phyloP scores from a whole-genome alignment of 768 basidiomycete genomes.

The Cyclocybe cylindracea region DNA sequence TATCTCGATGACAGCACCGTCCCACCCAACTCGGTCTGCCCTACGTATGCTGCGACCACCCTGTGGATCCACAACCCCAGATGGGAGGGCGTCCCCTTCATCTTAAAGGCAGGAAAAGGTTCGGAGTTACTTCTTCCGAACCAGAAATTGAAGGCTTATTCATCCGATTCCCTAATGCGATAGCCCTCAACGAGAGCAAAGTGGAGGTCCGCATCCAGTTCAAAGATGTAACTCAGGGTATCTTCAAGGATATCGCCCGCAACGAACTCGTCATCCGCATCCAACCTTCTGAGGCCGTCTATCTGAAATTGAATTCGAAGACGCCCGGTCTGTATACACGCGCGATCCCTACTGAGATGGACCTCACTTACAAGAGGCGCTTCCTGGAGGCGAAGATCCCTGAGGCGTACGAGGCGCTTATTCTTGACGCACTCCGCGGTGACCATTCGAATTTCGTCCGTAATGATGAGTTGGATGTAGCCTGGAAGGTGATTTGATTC shows the following conservation, averaged over 20 bases:
- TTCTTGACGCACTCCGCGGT: constrained; percentile 94
- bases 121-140: constrained; percentile 17
- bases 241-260: constrained; percentile 94
- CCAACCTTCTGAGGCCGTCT: constrained; percentile 94
- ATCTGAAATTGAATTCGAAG: constrained; percentile 96
- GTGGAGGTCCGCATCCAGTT: constrained; percentile 98
- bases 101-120: constrained; percentile 98
- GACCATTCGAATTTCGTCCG: constrained; percentile 99
- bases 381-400: constrained; percentile 92
- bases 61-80: constrained; percentile 93
- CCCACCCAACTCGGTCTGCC: constrained; percentile 88
- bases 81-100: constrained; percentile 99
- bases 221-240: constrained; percentile 95
- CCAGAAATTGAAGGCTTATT: not conserved
- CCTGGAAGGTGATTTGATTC: constrained; percentile 80
- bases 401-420: constrained; percentile 94
- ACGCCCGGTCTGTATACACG: constrained; percentile 88
- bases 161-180: not conserved
- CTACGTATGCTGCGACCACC: constrained; percentile 90
- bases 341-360: constrained; percentile 95
- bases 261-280: constrained; percentile 98
- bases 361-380: constrained; percentile 95
- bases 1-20: constrained; percentile 97
- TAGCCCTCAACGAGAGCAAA: constrained; percentile 97
- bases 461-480: constrained; percentile 94